Base-by-base conservation (phyloP, 768 basidiomycete genomes). In the Termitomyces sp. region DNA sequence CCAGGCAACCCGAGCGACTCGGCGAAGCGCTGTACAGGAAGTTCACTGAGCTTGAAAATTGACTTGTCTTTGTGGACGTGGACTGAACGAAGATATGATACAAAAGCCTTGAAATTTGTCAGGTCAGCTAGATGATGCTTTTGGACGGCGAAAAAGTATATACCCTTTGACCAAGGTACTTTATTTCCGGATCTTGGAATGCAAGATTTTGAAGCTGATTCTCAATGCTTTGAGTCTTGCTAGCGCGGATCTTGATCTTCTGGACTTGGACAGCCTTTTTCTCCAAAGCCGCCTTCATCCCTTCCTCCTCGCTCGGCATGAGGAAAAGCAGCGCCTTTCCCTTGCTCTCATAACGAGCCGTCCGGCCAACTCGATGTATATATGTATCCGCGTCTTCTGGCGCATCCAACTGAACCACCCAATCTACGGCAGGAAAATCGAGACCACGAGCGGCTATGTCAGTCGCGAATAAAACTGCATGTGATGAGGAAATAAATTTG, bases 351-450 rank as follows among this genome's bases (percentile, higher is more conserved):
- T 98, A 98, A 51, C 96, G 78, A 47, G 96, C 96, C 16, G 96
- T 99, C 48, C 96, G 81, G 0, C 96, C 96, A 2, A 99, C 95
- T 33, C 96, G 87, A 70, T 99, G 96, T 42, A 99, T 93, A 70
- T 99, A 98, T 12, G 95, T 99, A 50, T 97, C 95, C 6, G 89
- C 93, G 67, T 99, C 96, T 73, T 99, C 96, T 0, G 96, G 96
- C 3, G 92, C 93, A 71, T 99, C 96, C 13, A 95, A 76, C 70
- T 99, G 96, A 31, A 99, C 69, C 1, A 99, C 96, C 96, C 96
- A 98, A 71, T 97, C 93, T 22, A 99, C 88, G 0, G 91, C 82
- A 4, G 97, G 96, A 73, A 99, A 99, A 73, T 99, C 96, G 58
- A 98, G 78, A 1, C 96, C 96, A 58, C 96, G 87, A 5, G 96